Evolutionary conservation across 1,284 basidiomycete genomes (phyloP), one percentile per base, ranked within the genome.

Genomic region (Sporisorium iseilematis-ciliati): DNA sequence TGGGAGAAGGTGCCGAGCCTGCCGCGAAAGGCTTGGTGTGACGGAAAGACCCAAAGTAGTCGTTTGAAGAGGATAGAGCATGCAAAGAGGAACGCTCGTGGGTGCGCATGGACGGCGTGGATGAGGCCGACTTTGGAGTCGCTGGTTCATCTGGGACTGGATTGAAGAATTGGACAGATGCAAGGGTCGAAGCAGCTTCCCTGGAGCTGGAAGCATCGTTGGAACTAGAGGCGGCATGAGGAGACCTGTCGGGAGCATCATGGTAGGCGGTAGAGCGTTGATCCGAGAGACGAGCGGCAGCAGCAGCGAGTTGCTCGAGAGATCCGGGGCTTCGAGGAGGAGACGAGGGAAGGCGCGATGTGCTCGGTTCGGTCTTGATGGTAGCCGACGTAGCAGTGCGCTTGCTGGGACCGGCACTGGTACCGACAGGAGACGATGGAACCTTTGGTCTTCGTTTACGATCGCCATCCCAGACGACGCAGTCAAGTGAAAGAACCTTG

Each of bases 381-480:
- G 18, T 7, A 38, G 25, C n/a, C 8, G 48, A 31, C 26, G 12
- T 31, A 7, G 61, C 18, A 16, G 20, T 8, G 21, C 16, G 23
- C 46, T 48, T 23, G 38, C 18, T 18, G 7, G 7, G 20, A 16
- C 23, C 29, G 35, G 38, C 20, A n/a, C 45, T 46, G 23, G 23
- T 4, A 10, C n/a, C 50, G 20, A 16, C 35, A 14, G 40, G 26
- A 7, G 46, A 43, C 5, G 52, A 50, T 0, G 35, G 35, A 4
- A 75, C 20, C 31, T 67, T 75, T 29, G 73, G 73, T n/a, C 62
- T 48, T 12, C 73, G 59, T 55, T 79, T 79, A 40, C 77, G 69
- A 45, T 79, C 75, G 21, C 75, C 77, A 53, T 79, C 77, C 74
- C 75, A 79, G 16, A 80, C 78, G 21, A 80, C 57, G 50, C 78